phyloP scores from a whole-genome alignment of 306 rosid genomes.

The Malus fusca region DNA sequence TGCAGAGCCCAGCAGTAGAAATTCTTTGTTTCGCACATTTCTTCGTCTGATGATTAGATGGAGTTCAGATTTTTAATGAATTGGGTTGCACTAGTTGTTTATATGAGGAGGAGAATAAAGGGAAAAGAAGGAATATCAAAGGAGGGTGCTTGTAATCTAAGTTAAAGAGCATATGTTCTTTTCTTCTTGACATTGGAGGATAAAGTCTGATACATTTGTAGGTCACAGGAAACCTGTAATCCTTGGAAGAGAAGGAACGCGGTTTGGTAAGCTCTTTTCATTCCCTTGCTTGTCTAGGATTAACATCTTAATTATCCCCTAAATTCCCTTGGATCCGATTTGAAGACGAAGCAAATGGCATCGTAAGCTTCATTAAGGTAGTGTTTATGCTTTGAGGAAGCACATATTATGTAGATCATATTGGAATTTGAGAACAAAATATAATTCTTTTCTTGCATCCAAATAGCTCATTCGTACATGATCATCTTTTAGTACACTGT shows the following conservation, averaged over 20 bases:
- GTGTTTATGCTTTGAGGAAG: neutral
- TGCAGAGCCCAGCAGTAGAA: conserved; percentile 16
- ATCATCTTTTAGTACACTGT: neutral
- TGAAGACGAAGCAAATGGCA: neutral
- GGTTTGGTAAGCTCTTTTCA: no score
- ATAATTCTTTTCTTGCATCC: no score
- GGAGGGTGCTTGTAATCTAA: neutral
- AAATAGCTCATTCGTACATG: neutral
- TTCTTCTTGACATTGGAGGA: neutral
- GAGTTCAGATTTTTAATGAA: neutral
- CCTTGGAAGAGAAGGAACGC: neutral
- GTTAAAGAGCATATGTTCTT: conserved; percentile 4
- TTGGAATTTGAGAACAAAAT: neutral
- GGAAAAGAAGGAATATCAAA: neutral
- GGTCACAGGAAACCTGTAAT: neutral
- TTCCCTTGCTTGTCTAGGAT: neutral
- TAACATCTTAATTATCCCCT: neutral
- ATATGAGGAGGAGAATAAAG: neutral
- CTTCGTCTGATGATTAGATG: neutral
- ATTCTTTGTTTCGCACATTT: conserved; percentile 21
- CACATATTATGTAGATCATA: neutral
- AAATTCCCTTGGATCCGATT: neutral
- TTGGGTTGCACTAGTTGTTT: neutral
- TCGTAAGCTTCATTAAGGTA: neutral
- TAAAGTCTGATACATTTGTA: neutral